These are phyloP conservation scores for Hsuehochloa calcarea DNA, from an alignment of 176 grass and related monocot species.

Conservation along the genomic window DNA sequence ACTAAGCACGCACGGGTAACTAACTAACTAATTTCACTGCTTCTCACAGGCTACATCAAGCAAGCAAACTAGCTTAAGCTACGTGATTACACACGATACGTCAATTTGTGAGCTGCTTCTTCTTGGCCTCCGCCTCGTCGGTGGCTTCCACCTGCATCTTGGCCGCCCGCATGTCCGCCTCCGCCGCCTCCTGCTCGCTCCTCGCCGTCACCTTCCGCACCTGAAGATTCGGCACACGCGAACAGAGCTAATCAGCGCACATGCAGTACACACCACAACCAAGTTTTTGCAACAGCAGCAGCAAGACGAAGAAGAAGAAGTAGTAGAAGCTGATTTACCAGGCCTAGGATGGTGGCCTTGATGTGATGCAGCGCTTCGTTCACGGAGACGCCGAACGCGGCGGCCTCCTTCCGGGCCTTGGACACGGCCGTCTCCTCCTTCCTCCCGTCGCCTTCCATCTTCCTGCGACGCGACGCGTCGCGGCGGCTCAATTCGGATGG, in stretches of 20 bases:
- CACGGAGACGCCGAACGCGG: conserved; percentile 44
- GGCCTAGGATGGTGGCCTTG: conserved; percentile 51
- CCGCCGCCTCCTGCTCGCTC: conserved; percentile 64
- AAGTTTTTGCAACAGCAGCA: neutral
- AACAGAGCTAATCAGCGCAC: neutral
- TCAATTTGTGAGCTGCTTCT: conserved; percentile 30
- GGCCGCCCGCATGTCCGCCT: conserved; percentile 56
- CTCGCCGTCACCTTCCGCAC: conserved; percentile 51
- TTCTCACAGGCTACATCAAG: neutral
- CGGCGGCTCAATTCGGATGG: neutral
- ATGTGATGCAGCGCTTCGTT: conserved; percentile 51
- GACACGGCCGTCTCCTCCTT: neutral
- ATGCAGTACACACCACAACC: too few relatives aligned
- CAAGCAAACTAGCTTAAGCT: neutral
- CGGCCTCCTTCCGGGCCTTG: conserved; percentile 28
- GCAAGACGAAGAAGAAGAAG: too few relatives aligned
- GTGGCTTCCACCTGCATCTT: conserved; percentile 68
- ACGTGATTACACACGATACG: neutral
- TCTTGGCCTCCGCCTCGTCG: conserved; percentile 68
- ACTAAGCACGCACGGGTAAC: neutral
- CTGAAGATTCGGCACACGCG: neutral
- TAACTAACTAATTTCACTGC: neutral
- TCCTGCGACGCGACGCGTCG: neutral
- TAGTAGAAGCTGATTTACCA: neutral
- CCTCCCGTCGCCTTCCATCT: neutral